Base-by-base conservation (phyloP, 2,329 filamentous ascomycete genomes). In the Aspergillus fischeri region DNA sequence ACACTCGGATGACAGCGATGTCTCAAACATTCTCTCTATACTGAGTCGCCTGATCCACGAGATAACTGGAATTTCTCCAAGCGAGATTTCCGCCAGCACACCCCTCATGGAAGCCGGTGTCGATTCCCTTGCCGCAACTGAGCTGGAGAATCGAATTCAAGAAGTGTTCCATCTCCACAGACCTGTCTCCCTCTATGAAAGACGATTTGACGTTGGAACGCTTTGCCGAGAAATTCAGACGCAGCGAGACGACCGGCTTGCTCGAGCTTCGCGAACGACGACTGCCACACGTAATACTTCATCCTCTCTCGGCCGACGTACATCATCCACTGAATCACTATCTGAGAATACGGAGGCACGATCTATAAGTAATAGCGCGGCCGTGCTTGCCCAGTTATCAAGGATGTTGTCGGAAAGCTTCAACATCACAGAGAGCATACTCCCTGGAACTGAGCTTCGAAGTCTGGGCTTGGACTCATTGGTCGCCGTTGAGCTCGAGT, bases 381-480 rank as follows among this genome's bases (percentile, higher is more conserved):
- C 32, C 5, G 14, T 38, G 32, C 32, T 38, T 38, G 32, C 32
- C 32, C 14, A 38, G 14, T 6, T 38, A 38, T 38, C 32, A 17
- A 38, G 32, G 14, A 38, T 38, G 14, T 38, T 38, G 32, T 38
- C 32, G 14, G 14, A 38, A 17, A 38, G 14, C 32, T 38, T 38
- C 14, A 38, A 38, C 14, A 7, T 38, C 5, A 38, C 14, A 17
- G 52, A 49, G 45, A 17, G 28, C 20, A 32, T 54, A 17, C 29
- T 21, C 29, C 45, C 52, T 6, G 28, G 7, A 28, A 49, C 52
- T 8, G 44, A 38, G 28, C 29, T 54, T 41, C 44, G 49, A 29
- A 41, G 44, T 47, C 44, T 54, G 11, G 52, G 52, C 3, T 25
- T 54, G 3, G 29, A 54, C 52, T 54, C 52, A n/a, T 47, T 54